Conservation (phyloP, 495 filamentous ascomycete species). For the Oidiodendron maius region DNA sequence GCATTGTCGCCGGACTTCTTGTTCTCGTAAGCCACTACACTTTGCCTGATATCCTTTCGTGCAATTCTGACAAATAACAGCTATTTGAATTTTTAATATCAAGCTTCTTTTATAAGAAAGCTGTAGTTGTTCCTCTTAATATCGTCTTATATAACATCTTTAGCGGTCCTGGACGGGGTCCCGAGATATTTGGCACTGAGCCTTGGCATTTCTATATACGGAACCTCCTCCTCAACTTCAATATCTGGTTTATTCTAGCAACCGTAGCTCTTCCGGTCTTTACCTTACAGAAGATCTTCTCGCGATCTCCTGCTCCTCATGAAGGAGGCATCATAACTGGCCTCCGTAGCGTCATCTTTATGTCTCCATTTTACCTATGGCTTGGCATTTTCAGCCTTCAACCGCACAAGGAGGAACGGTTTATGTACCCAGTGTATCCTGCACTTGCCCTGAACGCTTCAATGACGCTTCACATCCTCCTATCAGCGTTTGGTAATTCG, state of each 20-base stretch:
- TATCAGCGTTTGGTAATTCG: slow-evolving; percentile 63
- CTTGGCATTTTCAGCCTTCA: slow-evolving; percentile 84
- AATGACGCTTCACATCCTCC: slow-evolving; percentile 71
- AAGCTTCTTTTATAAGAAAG: slow-evolving; percentile 69
- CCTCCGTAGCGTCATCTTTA: slow-evolving; percentile 68
- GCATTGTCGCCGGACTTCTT: slow-evolving; percentile 56
- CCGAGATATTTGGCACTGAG: slow-evolving; percentile 92
- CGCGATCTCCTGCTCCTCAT: slow-evolving; percentile 22
- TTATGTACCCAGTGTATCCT: slow-evolving; percentile 97
- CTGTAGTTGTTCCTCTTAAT: slow-evolving; percentile 78
- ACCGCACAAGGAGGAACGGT: slow-evolving; percentile 96
- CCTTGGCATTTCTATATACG: slow-evolving; percentile 95
- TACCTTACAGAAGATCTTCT: slow-evolving; percentile 38
- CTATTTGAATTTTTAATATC: slow-evolving; percentile 14
- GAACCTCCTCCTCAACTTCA: slow-evolving; percentile 93
- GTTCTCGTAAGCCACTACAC: slow-evolving; percentile 57
- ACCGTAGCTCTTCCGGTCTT: slow-evolving; percentile 62
- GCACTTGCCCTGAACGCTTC: slow-evolving; percentile 88
- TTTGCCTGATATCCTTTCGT: not conserved
- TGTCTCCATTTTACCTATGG: slow-evolving; percentile 91
- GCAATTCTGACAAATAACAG: slow-evolving; percentile 2
- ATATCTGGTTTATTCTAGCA: slow-evolving; percentile 84
- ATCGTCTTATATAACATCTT: slow-evolving; percentile 96
- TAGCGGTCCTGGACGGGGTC: slow-evolving; percentile 67
- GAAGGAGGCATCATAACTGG: slow-evolving; percentile 35